phyloP scores from a whole-genome alignment of 768 basidiomycete genomes.

The Galerina marginata region DNA sequence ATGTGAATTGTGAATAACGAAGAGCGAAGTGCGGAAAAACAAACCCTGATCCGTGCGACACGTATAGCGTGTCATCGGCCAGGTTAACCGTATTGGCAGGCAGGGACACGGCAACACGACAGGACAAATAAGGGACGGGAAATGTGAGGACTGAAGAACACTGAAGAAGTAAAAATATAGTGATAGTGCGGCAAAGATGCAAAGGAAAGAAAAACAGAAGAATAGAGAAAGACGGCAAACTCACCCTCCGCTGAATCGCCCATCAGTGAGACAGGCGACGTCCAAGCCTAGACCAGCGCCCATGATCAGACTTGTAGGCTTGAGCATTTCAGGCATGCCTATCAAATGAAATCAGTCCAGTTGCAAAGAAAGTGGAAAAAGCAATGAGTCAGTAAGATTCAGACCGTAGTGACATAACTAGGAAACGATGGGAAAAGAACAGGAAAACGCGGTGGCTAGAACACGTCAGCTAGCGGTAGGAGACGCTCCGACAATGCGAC shows the following conservation, averaged over 20 bases:
- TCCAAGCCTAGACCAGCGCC: conserved; percentile 96
- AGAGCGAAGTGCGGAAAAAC: not conserved
- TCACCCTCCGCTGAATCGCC: conserved; percentile 97
- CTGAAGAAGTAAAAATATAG: not conserved
- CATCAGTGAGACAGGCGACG: conserved; percentile 97
- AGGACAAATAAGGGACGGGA: not conserved
- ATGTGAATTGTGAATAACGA: not conserved
- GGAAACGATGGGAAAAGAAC: conserved; percentile 30
- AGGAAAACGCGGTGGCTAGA: not conserved
- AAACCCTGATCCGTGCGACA: no score
- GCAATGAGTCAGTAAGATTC: conserved; percentile 5
- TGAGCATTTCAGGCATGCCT: conserved; percentile 99
- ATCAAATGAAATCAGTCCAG: conserved; percentile 17
- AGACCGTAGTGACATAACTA: conserved; percentile 11
- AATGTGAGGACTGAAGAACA: conserved; percentile 1
- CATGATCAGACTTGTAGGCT: conserved; percentile 98
- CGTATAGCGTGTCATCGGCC: not conserved
- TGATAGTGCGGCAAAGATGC: no score
- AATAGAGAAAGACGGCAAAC: conserved; percentile 32
- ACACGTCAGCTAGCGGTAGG: no score
- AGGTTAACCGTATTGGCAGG: no score
- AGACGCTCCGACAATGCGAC: no score
- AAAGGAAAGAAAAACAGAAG: conserved; percentile 11
- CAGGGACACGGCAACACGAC: no score
- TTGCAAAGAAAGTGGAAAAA: conserved; percentile 21